phyloP scores from a whole-genome alignment of 306 rosid species.

The Datisca glomerata region DNA sequence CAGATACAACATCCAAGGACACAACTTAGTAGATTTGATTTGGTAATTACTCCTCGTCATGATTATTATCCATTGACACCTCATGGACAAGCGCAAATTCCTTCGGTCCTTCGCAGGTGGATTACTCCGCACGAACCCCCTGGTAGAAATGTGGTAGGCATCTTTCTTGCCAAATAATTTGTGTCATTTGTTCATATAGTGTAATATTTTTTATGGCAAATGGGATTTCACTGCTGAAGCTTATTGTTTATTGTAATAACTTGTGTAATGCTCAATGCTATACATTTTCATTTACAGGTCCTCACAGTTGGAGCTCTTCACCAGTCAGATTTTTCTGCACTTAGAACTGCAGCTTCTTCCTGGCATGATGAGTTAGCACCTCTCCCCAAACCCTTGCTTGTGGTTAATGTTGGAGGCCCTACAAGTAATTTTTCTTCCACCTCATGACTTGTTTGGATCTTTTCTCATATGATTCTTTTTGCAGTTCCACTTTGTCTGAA shows the following conservation, averaged over 20 bases:
- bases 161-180: constrained; percentile 11
- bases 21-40: constrained; percentile 61
- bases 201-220: no score
- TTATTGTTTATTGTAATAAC: not conserved
- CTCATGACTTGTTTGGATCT: constrained; percentile 4
- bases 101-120: constrained; percentile 74
- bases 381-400: constrained; percentile 77
- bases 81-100: constrained; percentile 50
- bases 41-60: constrained; percentile 75
- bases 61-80: constrained; percentile 80
- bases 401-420: constrained; percentile 86
- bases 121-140: constrained; percentile 83
- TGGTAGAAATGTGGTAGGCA: constrained; percentile 65
- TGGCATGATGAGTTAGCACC: constrained; percentile 67
- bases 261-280: constrained; percentile 15
- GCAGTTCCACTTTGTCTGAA: no score
- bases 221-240: no score
- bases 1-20: constrained; percentile 96
- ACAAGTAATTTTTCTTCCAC: constrained; percentile 31
- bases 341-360: constrained; percentile 54
- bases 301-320: constrained; percentile 96
- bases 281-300: constrained; percentile 29
- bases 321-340: constrained; percentile 69
- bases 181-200: not conserved
- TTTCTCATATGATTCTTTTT: no score